Conservation (phyloP, 2,329 filamentous ascomycete species). For the Cadophora luteo-olivacea region DNA sequence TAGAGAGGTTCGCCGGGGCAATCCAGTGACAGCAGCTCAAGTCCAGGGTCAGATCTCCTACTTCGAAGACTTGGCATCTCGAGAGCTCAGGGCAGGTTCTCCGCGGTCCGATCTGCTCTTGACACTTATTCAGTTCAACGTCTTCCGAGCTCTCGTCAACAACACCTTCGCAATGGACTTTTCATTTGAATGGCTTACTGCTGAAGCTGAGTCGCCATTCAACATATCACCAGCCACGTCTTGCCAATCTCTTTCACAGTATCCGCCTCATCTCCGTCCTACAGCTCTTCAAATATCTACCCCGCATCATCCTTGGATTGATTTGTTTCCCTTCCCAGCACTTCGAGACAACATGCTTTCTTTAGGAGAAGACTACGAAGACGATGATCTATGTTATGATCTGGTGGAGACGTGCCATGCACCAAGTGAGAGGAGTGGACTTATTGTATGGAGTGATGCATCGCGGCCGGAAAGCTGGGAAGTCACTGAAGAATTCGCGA, state of each 20-base stretch:
- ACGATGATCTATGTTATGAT: conserved; percentile 35
- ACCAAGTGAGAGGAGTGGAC: conserved; percentile 35
- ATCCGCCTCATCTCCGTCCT: conserved; percentile 37
- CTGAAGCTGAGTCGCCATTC: conserved; percentile 25
- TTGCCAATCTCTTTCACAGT: neutral
- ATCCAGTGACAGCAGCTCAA: neutral
- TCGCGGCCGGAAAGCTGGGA: conserved; percentile 48
- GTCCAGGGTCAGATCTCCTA: conserved; percentile 7
- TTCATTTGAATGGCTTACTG: conserved; percentile 10
- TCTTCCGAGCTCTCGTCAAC: conserved; percentile 33
- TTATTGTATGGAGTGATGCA: conserved; percentile 46
- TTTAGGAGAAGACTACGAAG: conserved; percentile 35
- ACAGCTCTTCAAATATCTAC: conserved; percentile 43
- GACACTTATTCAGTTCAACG: conserved; percentile 37
- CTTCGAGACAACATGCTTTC: conserved; percentile 46
- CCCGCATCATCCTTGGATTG: conserved; percentile 48
- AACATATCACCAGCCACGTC: neutral
- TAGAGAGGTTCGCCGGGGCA: conserved; percentile 2
- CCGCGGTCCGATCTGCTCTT: conserved; percentile 31
- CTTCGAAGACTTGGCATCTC: conserved; percentile 19
- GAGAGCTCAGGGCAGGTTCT: conserved; percentile 23
- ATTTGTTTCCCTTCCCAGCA: conserved; percentile 46
- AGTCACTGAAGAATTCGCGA: conserved; percentile 46
- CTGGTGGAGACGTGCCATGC: conserved; percentile 31
- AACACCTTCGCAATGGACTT: conserved; percentile 28